Base-by-base conservation (phyloP, 768 basidiomycete genomes). In the Phaeolepiota aurea region DNA sequence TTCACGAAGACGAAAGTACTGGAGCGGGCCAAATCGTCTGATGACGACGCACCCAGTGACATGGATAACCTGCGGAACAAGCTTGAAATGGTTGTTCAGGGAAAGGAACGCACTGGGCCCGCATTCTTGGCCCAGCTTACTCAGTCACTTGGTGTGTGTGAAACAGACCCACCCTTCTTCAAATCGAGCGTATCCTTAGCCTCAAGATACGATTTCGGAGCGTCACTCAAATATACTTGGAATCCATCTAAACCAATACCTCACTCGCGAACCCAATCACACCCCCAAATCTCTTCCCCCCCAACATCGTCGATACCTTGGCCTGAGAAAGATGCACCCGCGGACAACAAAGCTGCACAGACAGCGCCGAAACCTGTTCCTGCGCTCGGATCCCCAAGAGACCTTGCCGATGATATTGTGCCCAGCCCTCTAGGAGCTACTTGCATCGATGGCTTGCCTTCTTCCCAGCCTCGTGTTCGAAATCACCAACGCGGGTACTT, bases 31-130 rank as follows among this genome's bases (percentile, higher is more conserved):
- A 38, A 53, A 28, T 48, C 58, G 38, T 59, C 55, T 15, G 61
- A 61, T 19, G 64, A 64, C 40, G 54, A 65, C 50, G 54, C 69
- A 35, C 57, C 56, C 42, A 54, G 52, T 37, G 53, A 76, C 37
- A 69, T 86, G 48, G 74, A 68, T 16, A 76, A 85, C 54, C 64
- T 93, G 42, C 62, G 74, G 46, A 73, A 58, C 48, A 79, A 76
- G 54, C 65, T 92, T 38, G 82, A 88, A 58, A 69, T 76, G 46
- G 76, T 88, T 40, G 76, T 65, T 4, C 61, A 62, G 44, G 55
- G 51, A 37, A 55, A 57, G 32, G 58, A 59, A 35, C 45, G 51
- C 9, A 44, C 55, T 34, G 49, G 48, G 33, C 49, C 52, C 34
- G 39, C 49, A 21, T 50, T 49, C 41, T 46, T 49, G 22, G 25